A percentile compares a stretch with the other conserved stretches of the same genome.
Conservation (phyloP, 129 eudicot species). For the Helianthus tuberosus region DNA sequence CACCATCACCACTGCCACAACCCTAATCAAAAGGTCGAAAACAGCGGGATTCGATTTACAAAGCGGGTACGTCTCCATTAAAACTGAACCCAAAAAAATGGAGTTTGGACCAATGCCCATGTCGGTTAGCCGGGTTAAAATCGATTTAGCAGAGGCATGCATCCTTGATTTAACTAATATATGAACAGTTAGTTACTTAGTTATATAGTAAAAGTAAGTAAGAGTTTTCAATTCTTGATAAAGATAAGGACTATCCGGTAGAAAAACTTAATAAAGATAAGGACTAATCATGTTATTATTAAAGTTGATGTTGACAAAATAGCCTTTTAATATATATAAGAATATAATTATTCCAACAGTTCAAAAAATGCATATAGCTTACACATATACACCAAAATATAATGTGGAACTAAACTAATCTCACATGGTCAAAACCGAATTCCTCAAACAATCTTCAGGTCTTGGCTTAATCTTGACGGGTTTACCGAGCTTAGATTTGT, state of each 20-base stretch:
- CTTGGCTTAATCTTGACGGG: constrained; percentile 76
- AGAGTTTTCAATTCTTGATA: constrained; percentile 52
- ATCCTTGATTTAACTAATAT: constrained; percentile 78
- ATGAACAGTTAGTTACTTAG: too few species aligned
- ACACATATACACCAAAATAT: constrained; percentile 23
- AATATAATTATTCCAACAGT: too few species aligned
- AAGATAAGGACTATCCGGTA: too few species aligned
- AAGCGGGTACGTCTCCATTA: constrained; percentile 79
- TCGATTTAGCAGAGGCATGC: constrained; percentile 63
- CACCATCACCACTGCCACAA: background rate
- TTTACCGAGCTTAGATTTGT: constrained; percentile 84
- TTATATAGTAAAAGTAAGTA: constrained; percentile 65
- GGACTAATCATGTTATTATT: too few species aligned
- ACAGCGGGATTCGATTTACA: constrained; percentile 94
- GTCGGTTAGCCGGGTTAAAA: constrained; percentile 42
- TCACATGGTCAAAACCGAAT: constrained; percentile 19
- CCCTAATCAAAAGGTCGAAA: constrained; percentile 77
- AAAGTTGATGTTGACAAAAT: too few species aligned
- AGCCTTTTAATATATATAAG: too few species aligned
- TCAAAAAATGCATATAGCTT: constrained; percentile 21
- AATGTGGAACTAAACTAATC: constrained; percentile 13
- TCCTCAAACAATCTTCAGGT: constrained; percentile 40
- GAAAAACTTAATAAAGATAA: too few species aligned
- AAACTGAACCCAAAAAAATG: constrained; percentile 60
- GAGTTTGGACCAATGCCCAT: constrained; percentile 50